These are phyloP conservation scores for Allantophomopsis cytisporea DNA, from an alignment of 2,329 filamentous ascomycete species.

Conservation along the genomic window DNA sequence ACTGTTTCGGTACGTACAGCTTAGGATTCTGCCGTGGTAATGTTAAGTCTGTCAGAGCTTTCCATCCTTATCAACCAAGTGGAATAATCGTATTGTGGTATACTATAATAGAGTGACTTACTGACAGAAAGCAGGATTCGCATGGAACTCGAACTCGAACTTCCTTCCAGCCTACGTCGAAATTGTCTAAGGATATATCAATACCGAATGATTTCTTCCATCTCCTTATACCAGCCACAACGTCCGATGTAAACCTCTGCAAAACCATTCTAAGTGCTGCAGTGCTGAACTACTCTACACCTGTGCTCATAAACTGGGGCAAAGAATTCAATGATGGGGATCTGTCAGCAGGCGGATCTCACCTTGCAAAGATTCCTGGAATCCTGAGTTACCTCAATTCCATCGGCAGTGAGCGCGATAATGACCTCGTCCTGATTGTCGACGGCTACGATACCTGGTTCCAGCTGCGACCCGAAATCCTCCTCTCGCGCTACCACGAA, in stretches of 20 bases:
- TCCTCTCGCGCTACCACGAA: constrained; percentile 7
- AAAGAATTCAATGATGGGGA: neutral
- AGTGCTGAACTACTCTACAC: neutral
- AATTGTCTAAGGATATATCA: too few species aligned
- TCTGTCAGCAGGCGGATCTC: neutral
- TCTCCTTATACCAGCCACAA: neutral
- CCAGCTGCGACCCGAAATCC: constrained; percentile 6
- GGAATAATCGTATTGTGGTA: too few species aligned
- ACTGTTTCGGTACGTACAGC: too few species aligned
- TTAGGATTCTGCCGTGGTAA: too few species aligned
- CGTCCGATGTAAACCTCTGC: neutral
- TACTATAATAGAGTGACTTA: too few species aligned
- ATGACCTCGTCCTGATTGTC: constrained; percentile 6
- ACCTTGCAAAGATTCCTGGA: neutral
- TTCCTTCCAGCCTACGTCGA: too few species aligned
- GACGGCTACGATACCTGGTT: constrained; percentile 11
- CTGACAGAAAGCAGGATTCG: too few species aligned
- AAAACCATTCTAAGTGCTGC: neutral
- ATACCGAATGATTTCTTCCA: neutral
- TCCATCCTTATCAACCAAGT: too few species aligned
- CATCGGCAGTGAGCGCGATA: too few species aligned
- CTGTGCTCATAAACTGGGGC: constrained; percentile 1
- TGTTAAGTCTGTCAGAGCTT: too few species aligned
- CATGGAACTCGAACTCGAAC: too few species aligned
- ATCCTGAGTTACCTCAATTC: neutral